Evolutionary conservation across 1,284 basidiomycete genomes (phyloP), one percentile per base, ranked within the genome.

Genomic region (Marasmius fiardii): DNA sequence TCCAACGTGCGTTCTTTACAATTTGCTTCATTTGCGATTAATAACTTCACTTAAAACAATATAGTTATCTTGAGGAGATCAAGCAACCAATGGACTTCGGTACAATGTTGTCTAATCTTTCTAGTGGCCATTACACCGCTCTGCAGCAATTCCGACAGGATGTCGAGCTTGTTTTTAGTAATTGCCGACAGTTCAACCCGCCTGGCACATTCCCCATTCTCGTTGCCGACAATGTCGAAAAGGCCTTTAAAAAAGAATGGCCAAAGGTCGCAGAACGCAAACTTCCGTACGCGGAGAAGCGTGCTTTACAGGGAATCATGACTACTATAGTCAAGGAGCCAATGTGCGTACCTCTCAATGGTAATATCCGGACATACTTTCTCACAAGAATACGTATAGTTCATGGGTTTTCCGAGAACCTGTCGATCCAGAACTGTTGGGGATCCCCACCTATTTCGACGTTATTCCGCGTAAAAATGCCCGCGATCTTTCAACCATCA

Each of bases 81-180:
- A 77, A 84, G 61, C 74, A 90, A 60, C 97, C 97, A 5, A 99
- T 98, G 94, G 95, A 99, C 72, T 86, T 98, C 54, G 85, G 85
- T 10, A 97, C 95, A 10, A 92, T 98, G 67, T 70, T 72, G 34
- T 77, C 76, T 50, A 95, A 93, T 66, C 74, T 97, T 52, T 79
- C 80, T 39, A 71, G 79, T 54, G 81, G 80, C 49, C 77, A 80
- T 65, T 98, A 97, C 70, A 65, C 73, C 18, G 86, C 81, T 0
- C 92, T 93, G 86, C 91, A 90, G 54, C 84, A 90, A 1, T 88
- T 99, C 61, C 86, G 82, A 35, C 78, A 79, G 57, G 96, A 98
- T 65, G 76, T 93, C 55, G 85, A 92, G 58, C 83, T 96, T 10
- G 83, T 98, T 54, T 90, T 98, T 65, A 78, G 73, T 66, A 99